A percentile compares a stretch with the other conserved stretches of the same genome.
Conservation (phyloP, 805 yeast genomes). For the Suhomyces xylopsoci region DNA sequence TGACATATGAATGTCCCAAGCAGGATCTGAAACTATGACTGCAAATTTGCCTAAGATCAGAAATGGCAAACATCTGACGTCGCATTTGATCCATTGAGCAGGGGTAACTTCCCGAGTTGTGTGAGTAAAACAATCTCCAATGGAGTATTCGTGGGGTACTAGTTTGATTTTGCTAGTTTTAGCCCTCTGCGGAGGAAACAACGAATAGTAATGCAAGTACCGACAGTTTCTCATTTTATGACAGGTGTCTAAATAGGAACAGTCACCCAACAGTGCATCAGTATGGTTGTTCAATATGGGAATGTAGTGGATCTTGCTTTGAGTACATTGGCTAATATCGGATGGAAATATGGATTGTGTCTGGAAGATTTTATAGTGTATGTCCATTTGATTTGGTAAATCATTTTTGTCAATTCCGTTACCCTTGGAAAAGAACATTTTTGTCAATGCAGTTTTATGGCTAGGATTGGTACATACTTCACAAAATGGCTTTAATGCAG, state of each 20-base stretch:
- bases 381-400: background rate
- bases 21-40: conserved; percentile 87
- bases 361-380: conserved; percentile 4
- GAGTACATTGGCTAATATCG: conserved; percentile 22
- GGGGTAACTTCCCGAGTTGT: conserved; percentile 40
- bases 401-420: background rate
- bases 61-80: conserved; percentile 72
- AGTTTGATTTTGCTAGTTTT: conserved; percentile 4
- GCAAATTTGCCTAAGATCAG: conserved; percentile 71
- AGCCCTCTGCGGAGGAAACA: conserved; percentile 32
- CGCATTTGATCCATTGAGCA: conserved; percentile 87
- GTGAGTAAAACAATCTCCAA: conserved; percentile 46
- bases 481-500: conserved; percentile 42
- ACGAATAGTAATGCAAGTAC: conserved; percentile 70
- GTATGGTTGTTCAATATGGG: conserved; percentile 48
- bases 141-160: conserved; percentile 39
- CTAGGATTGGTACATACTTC: conserved; percentile 47
- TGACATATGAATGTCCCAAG: conserved; percentile 96
- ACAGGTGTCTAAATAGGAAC: conserved; percentile 92
- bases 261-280: conserved; percentile 75
- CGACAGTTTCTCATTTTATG: conserved; percentile 80
- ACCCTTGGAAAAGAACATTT: conserved; percentile 19
- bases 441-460: conserved; percentile 30
- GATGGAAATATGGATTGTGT: conserved; percentile 12
- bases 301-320: conserved; percentile 25